Conservation (phyloP, 1,139 yeast genomes). For the Yamadazyma siamensis region DNA sequence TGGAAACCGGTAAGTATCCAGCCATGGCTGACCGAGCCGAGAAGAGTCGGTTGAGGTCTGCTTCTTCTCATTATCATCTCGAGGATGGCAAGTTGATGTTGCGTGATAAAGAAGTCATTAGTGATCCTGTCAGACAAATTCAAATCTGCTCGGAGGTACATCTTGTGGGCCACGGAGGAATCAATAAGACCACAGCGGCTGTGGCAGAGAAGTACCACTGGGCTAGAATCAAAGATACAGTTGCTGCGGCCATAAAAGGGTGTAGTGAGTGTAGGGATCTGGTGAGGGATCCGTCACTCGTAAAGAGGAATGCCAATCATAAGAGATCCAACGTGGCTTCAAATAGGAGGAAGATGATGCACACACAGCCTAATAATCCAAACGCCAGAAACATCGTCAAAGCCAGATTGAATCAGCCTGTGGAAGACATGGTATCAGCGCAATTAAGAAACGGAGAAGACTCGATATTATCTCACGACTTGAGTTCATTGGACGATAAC, state of each 20-base stretch:
- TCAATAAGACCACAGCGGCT: slow-evolving; percentile 77
- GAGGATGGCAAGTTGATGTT: slow-evolving; percentile 70
- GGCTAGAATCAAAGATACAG: slow-evolving; percentile 88
- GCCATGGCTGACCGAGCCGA: slow-evolving; percentile 78
- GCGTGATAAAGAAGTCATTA: slow-evolving; percentile 77
- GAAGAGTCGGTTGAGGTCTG: slow-evolving; percentile 77
- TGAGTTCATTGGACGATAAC: slow-evolving; percentile 47
- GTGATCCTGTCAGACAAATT: slow-evolving; percentile 70
- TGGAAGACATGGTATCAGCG: slow-evolving; percentile 34
- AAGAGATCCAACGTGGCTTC: slow-evolving; percentile 19
- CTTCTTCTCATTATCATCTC: slow-evolving; percentile 74
- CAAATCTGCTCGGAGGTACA: slow-evolving; percentile 75
- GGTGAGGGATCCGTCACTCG: slow-evolving; percentile 27
- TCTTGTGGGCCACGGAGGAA: slow-evolving; percentile 75
- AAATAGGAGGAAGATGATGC: slow-evolving; percentile 15
- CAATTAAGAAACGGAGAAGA: slow-evolving; percentile 32
- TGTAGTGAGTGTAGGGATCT: slow-evolving; percentile 70
- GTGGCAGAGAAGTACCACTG: slow-evolving; percentile 84
- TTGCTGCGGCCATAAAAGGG: slow-evolving; percentile 69
- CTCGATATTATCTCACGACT: slow-evolving; percentile 33
- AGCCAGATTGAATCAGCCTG: slow-evolving; percentile 19
- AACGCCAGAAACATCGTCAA: slow-evolving; percentile 22
- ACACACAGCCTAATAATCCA: slow-evolving; percentile 20
- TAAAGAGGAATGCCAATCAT: slow-evolving; percentile 20
- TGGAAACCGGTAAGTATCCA: slow-evolving; percentile 86